Evolutionary conservation across 495 filamentous ascomycete genomes (phyloP).

Genomic region (Hypoxylon fuscum): DNA sequence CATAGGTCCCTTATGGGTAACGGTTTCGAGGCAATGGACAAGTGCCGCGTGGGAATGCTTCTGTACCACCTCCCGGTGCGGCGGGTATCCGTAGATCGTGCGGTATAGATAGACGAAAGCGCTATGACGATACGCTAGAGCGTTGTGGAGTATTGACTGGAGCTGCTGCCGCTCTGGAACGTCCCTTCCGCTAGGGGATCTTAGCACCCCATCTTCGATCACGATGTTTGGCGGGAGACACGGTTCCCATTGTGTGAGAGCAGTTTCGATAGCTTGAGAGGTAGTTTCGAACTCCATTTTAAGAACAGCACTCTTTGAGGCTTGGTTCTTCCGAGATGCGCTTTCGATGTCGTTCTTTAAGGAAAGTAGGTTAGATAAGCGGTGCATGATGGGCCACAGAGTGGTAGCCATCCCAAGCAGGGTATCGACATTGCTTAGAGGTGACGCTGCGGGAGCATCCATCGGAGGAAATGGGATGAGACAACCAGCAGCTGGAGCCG

Average conservation of each 20-base stretch:
- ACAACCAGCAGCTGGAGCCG: conserved; percentile 56
- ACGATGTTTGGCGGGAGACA: conserved; percentile 44
- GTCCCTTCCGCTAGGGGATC: conserved; percentile 16
- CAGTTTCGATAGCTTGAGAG: conserved; percentile 64
- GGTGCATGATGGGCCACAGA: conserved; percentile 70
- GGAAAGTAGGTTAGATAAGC: conserved; percentile 63
- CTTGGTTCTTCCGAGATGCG: conserved; percentile 44
- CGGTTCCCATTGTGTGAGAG: conserved; percentile 64
- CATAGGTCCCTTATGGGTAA: conserved; percentile 64
- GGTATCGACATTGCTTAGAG: conserved; percentile 62
- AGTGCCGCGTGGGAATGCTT: conserved; percentile 59
- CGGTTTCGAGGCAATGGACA: conserved; percentile 61
- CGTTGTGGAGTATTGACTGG: conserved; percentile 65
- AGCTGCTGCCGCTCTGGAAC: conserved; percentile 46
- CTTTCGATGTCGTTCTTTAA: conserved; percentile 60
- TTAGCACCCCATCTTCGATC: conserved; percentile 19
- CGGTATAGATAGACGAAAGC: conserved; percentile 70
- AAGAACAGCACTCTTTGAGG: conserved; percentile 61
- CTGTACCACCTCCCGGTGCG: conserved; percentile 59
- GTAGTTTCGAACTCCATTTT: conserved; percentile 64
- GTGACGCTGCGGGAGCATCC: conserved; percentile 53
- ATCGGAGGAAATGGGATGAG: conserved; percentile 57
- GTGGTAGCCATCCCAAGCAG: conserved; percentile 70
- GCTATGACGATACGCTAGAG: conserved; percentile 68
- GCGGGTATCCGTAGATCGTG: conserved; percentile 56